A percentile compares a stretch with the other conserved stretches of the same genome.
These are phyloP conservation scores for Tephrocybe sp. DNA, from an alignment of 768 basidiomycete species.

Conservation along the genomic window DNA sequence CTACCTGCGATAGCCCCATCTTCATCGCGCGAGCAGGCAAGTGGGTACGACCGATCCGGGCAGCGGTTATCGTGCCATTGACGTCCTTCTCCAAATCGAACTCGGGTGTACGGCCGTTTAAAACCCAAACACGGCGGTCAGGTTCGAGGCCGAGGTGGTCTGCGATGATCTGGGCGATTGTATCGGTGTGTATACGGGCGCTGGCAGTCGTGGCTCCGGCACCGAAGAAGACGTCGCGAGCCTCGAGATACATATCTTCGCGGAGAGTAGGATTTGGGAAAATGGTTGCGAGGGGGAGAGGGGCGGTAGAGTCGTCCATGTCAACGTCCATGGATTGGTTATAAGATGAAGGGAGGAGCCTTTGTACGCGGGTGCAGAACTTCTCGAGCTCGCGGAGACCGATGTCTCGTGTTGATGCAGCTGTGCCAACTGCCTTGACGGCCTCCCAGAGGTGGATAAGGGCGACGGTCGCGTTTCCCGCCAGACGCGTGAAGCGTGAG, in stretches of 20 bases:
- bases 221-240: slow-evolving; percentile 91
- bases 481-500: slow-evolving; percentile 63
- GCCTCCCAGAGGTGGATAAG: slow-evolving; percentile 72
- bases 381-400: slow-evolving; percentile 83
- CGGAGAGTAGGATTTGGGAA: slow-evolving; percentile 75
- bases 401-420: slow-evolving; percentile 55
- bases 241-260: slow-evolving; percentile 88
- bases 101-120: slow-evolving; percentile 64
- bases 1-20: slow-evolving; percentile 29
- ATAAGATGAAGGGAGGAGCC: slow-evolving; percentile 51
- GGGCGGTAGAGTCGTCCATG: slow-evolving; percentile 18
- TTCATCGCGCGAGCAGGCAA: slow-evolving; percentile 47
- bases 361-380: slow-evolving; percentile 74
- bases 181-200: slow-evolving; percentile 47
- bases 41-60: slow-evolving; percentile 64
- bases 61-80: slow-evolving; percentile 56
- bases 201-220: slow-evolving; percentile 54
- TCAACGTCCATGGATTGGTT: slow-evolving; percentile 41
- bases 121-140: slow-evolving; percentile 72
- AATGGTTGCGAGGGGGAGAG: slow-evolving; percentile 37
- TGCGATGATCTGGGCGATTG: slow-evolving; percentile 55
- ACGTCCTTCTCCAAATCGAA: slow-evolving; percentile 68
- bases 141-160: slow-evolving; percentile 62
- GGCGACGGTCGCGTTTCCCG: slow-evolving; percentile 42
- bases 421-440: slow-evolving; percentile 50